phyloP scores from a whole-genome alignment of 2,329 filamentous ascomycete species.

The Lasiodiplodia sp. region DNA sequence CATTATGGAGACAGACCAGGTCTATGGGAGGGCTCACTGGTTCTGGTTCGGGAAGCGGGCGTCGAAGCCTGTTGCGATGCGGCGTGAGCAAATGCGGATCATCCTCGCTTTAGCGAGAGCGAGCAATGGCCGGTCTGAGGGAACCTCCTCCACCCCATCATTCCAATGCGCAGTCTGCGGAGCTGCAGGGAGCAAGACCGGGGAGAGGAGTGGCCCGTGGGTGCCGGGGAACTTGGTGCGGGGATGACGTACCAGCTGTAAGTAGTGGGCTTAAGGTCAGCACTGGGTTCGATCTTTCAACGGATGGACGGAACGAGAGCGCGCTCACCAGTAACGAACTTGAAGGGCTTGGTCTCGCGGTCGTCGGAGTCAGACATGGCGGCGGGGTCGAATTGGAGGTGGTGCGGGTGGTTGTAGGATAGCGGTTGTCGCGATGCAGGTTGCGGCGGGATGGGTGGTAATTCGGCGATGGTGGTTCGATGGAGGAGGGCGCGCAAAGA shows the following conservation, averaged over 20 bases:
- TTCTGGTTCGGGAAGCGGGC: constrained; percentile 99
- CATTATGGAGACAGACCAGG: neutral
- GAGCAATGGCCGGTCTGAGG: neutral
- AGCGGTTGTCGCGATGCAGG: constrained; percentile 41
- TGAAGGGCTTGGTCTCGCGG: constrained; percentile 98
- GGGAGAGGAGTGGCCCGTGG: constrained; percentile 1
- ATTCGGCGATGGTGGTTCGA: constrained; percentile 29
- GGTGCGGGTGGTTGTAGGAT: constrained; percentile 35
- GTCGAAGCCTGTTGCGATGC: constrained; percentile 78
- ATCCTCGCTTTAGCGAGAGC: neutral
- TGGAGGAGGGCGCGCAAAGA: constrained; percentile 21
- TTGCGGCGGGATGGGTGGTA: constrained; percentile 29
- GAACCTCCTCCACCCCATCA: neutral
- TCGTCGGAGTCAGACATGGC: constrained; percentile 92
- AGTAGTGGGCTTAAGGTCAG: constrained; percentile 44
- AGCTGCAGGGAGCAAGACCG: constrained; percentile 2
- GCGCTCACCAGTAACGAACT: constrained; percentile 96
- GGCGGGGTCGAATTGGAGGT: constrained; percentile 52
- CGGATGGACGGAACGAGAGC: constrained; percentile 34
- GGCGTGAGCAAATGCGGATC: constrained; percentile 21
- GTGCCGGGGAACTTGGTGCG: constrained; percentile 2
- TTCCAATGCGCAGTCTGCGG: constrained; percentile 7
- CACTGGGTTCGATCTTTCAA: constrained; percentile 43
- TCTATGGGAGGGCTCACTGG: constrained; percentile 60
- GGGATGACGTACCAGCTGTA: constrained; percentile 57